These are phyloP conservation scores for Teunomyces aglyptinius DNA, from an alignment of 805 yeast genomes.

Conservation along the genomic window DNA sequence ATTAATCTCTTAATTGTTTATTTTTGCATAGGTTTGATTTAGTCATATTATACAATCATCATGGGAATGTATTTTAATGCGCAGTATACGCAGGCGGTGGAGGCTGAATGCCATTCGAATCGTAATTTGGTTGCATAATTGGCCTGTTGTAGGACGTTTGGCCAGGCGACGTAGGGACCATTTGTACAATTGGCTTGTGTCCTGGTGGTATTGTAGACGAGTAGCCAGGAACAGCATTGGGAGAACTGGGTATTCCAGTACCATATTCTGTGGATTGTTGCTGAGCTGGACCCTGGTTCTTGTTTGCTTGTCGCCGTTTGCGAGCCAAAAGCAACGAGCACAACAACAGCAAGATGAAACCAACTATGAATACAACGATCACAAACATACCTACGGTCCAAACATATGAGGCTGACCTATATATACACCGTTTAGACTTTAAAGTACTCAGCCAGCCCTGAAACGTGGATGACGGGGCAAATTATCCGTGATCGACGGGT, in stretches of 20 bases:
- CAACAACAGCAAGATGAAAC: neutral
- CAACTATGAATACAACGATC: neutral
- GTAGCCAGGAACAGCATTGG: neutral
- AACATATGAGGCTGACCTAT: too few relatives aligned
- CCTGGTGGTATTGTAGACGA: neutral
- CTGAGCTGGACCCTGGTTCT: too few relatives aligned
- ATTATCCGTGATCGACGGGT: too few relatives aligned
- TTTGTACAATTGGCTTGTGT: neutral
- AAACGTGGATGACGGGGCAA: too few relatives aligned
- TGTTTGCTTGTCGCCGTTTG: neutral
- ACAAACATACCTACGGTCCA: neutral
- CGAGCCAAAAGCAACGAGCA: neutral
- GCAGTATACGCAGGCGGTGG: slow-evolving; percentile 2
- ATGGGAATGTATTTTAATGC: neutral
- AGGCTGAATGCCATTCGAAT: neutral
- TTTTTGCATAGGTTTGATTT: slow-evolving; percentile 1
- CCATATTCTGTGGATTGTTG: too few relatives aligned
- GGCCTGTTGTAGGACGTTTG: neutral
- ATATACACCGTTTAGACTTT: neutral
- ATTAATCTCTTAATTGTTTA: neutral
- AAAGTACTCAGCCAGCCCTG: neutral
- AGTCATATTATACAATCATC: slow-evolving; percentile 1
- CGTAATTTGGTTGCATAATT: neutral
- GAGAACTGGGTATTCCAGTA: neutral
- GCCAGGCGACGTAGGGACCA: neutral